Evolutionary conservation across 352 stramenopile genomes (phyloP).

Genomic region (Phytophthora tubulina): DNA sequence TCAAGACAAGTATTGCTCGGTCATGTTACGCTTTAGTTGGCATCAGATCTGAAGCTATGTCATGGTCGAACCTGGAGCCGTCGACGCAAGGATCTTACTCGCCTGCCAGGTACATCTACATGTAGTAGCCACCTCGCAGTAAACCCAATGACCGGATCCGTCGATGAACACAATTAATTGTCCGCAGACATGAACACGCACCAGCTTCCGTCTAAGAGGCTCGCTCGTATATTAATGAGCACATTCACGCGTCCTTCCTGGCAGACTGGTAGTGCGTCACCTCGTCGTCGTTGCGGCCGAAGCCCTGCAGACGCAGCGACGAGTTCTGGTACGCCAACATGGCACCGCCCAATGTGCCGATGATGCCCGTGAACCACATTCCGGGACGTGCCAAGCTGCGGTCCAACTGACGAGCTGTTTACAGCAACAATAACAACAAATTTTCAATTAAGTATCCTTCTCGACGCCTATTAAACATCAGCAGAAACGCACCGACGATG

Average conservation of each 20-base stretch:
- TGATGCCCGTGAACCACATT: conserved; percentile 82
- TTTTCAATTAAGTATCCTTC: neutral
- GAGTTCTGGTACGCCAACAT: conserved; percentile 87
- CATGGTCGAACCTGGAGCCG: no score
- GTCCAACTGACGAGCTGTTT: conserved; percentile 67
- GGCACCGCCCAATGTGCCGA: conserved; percentile 65
- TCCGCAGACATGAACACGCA: no score
- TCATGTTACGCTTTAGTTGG: no score
- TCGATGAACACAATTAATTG: no score
- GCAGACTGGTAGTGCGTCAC: conserved; percentile 56
- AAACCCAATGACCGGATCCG: no score
- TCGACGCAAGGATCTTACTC: no score
- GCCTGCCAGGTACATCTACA: no score
- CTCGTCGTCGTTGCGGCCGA: conserved; percentile 77
- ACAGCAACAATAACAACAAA: conserved; percentile 8
- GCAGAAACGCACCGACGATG: conserved; percentile 63
- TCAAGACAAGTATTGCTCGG: no score
- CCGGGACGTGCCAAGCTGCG: conserved; percentile 63
- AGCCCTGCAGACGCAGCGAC: conserved; percentile 79
- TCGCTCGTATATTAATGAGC: neutral
- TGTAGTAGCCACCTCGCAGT: no score
- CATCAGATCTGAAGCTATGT: no score
- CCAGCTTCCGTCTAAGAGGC: no score
- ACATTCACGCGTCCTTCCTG: conserved; percentile 8
- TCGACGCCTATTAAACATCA: neutral